Conservation (phyloP, 441 rosid genomes). For the Macaranga tanarius region DNA sequence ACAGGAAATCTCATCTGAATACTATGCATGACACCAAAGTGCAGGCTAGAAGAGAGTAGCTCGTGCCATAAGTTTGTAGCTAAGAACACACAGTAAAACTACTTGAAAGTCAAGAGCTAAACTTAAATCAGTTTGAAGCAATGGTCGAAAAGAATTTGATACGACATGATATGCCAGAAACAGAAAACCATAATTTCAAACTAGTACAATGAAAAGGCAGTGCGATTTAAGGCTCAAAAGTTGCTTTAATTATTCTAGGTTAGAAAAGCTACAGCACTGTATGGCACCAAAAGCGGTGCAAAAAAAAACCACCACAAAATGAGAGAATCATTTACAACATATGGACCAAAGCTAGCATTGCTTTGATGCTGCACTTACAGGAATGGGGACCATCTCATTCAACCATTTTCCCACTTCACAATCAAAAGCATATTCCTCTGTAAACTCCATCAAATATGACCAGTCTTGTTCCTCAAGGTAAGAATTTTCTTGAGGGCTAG, state of each 20-base stretch:
- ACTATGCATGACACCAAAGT: neutral
- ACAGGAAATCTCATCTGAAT: neutral
- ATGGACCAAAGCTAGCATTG: neutral
- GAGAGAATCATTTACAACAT: constrained; percentile 7
- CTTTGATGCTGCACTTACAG: constrained; percentile 39
- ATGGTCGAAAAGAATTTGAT: neutral
- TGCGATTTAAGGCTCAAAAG: neutral
- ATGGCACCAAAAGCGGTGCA: neutral
- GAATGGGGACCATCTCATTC: constrained; percentile 60
- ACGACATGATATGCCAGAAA: neutral
- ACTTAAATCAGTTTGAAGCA: neutral
- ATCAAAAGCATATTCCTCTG: constrained; percentile 44
- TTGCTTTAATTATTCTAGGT: neutral
- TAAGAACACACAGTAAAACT: neutral
- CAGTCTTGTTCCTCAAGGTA: constrained; percentile 36
- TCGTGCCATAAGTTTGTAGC: neutral
- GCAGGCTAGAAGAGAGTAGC: neutral
- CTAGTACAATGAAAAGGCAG: neutral
- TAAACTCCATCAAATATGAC: constrained; percentile 38
- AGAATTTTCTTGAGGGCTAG: constrained; percentile 39
- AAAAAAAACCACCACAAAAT: neutral
- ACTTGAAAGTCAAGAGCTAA: neutral
- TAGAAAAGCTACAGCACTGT: neutral
- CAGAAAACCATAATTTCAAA: neutral
- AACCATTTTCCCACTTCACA: constrained; percentile 55